phyloP scores from a whole-genome alignment of 148 eudicot genomes.

The Pouteria glomerata region DNA sequence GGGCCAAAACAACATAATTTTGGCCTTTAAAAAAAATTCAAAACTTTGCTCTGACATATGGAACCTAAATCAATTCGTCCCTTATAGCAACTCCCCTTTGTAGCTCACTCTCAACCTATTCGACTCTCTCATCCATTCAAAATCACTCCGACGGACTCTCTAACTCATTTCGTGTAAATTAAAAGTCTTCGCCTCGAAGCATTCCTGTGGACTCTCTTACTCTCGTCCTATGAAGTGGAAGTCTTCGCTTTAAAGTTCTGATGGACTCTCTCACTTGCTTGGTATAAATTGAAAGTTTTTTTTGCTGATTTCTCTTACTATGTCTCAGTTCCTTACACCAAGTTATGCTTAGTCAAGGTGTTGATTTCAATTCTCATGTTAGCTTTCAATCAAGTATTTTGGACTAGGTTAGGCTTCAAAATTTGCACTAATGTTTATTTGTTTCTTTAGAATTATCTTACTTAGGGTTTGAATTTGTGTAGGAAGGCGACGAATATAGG shows the following conservation, averaged over 20 bases:
- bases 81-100: no score
- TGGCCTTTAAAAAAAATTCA: no score
- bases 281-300: no score
- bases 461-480: not conserved
- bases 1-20: no score
- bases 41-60: no score
- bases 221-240: no score
- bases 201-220: no score
- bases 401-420: not conserved
- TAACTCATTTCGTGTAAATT: not conserved
- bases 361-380: not conserved
- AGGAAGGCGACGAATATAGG: not conserved
- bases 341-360: constrained; percentile 6
- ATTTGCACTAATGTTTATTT: not conserved
- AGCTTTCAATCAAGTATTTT: not conserved
- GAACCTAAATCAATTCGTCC: no score
- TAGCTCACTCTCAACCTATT: not conserved
- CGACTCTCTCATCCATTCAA: not conserved
- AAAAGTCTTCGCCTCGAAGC: not conserved
- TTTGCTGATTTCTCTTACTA: not conserved
- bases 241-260: no score
- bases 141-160: not conserved
- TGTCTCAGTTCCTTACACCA: not conserved
- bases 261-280: no score
- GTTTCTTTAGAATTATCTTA: not conserved